A percentile compares a stretch with the other conserved stretches of the same genome.
Evolutionary conservation across 208 protist species (phyloP).

Genomic region (Lotmaria passim): DNA sequence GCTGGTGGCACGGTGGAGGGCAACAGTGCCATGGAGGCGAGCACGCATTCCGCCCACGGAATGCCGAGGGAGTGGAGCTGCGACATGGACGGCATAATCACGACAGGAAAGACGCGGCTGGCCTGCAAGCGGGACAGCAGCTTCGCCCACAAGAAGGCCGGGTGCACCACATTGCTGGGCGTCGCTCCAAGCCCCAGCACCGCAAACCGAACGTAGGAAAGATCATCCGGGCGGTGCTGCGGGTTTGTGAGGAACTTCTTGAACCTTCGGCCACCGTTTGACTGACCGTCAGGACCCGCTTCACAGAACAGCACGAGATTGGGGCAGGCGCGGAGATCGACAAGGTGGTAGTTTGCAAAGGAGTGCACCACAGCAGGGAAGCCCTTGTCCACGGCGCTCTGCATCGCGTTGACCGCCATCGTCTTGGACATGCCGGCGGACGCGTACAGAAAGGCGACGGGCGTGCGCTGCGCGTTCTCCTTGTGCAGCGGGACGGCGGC

Average conservation of each 20-base stretch:
- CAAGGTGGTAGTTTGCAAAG: conserved; percentile 35
- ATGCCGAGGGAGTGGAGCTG: conserved; percentile 52
- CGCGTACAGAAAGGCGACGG: conserved; percentile 49
- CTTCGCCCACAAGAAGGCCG: conserved; percentile 40
- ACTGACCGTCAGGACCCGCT: conserved; percentile 31
- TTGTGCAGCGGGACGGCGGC: conserved; percentile 38
- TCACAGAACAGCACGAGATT: conserved; percentile 64
- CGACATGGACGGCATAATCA: conserved; percentile 57
- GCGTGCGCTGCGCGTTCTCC: conserved; percentile 29
- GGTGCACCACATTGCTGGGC: conserved; percentile 28
- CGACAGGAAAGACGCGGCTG: conserved; percentile 57
- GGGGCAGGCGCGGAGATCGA: conserved; percentile 29
- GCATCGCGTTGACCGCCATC: conserved; percentile 40
- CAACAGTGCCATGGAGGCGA: conserved; percentile 42
- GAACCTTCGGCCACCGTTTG: conserved; percentile 37
- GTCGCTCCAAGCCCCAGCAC: conserved; percentile 45
- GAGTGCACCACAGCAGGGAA: conserved; percentile 39
- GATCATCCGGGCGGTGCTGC: conserved; percentile 38
- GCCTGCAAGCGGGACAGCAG: conserved; percentile 48
- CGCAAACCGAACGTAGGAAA: conserved; percentile 51
- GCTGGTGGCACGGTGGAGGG: neutral
- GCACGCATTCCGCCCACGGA: conserved; percentile 49
- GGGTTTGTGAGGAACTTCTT: conserved; percentile 41
- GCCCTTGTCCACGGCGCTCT: conserved; percentile 35
- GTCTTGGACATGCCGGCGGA: conserved; percentile 60